Evolutionary conservation across 768 basidiomycete genomes (phyloP).

Genomic region (Termitomyces sp.): DNA sequence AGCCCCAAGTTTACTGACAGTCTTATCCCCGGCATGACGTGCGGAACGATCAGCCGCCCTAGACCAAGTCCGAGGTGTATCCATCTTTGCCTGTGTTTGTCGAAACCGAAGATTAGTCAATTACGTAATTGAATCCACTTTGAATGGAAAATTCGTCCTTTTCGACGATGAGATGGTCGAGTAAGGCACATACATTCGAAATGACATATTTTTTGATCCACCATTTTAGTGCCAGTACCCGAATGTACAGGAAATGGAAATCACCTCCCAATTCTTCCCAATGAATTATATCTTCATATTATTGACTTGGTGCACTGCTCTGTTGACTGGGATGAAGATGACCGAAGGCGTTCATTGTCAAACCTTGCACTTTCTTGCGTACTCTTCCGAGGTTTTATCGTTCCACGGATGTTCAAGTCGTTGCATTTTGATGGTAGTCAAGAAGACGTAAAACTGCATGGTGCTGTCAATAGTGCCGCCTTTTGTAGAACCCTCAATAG

Average conservation of each 20-base stretch:
- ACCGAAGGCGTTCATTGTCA: slow-evolving; percentile 18
- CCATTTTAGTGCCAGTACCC: not conserved
- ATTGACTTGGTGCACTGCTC: slow-evolving; percentile 26
- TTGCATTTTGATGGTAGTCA: slow-evolving; percentile 19
- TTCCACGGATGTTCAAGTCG: slow-evolving; percentile 34
- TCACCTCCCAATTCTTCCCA: slow-evolving; percentile 27
- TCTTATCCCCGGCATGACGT: too few relatives aligned
- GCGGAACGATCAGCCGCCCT: too few relatives aligned
- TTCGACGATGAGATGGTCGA: slow-evolving; percentile 4
- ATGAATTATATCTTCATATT: slow-evolving; percentile 40
- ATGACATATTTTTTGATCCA: not conserved
- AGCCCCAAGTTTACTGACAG: too few relatives aligned
- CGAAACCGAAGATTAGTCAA: too few relatives aligned
- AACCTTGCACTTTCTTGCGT: slow-evolving; percentile 37
- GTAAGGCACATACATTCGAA: not conserved
- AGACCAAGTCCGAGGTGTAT: too few relatives aligned
- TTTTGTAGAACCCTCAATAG: slow-evolving; percentile 25
- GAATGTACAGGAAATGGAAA: not conserved
- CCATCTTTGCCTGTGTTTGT: too few relatives aligned
- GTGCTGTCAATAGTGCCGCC: slow-evolving; percentile 3
- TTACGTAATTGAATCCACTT: too few relatives aligned
- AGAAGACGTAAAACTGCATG: not conserved
- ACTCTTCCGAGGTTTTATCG: slow-evolving; percentile 33
- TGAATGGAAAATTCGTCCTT: too few relatives aligned
- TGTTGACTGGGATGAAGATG: slow-evolving; percentile 6